A percentile compares a stretch with the other conserved stretches of the same genome.
Evolutionary conservation across 257 asterid genomes (phyloP).

Genomic region (Linderniella brevidens): DNA sequence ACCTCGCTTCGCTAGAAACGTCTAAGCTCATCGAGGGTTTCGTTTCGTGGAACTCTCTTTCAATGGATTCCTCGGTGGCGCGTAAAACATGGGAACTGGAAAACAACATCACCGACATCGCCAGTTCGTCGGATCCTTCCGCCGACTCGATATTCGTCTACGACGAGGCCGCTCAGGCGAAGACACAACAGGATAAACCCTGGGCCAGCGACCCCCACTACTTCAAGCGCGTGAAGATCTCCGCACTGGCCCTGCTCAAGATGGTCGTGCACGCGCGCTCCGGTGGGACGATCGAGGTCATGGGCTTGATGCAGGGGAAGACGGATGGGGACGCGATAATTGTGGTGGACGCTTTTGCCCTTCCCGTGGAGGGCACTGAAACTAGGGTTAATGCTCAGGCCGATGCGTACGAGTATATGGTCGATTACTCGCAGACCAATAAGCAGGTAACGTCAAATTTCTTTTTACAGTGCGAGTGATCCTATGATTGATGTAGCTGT

Average conservation of each 20-base stretch:
- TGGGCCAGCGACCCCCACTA: slow-evolving; percentile 88
- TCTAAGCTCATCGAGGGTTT: too few species aligned
- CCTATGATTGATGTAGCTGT: neutral
- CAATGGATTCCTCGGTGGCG: slow-evolving; percentile 49
- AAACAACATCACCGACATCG: slow-evolving; percentile 41
- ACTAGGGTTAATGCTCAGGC: slow-evolving; percentile 99
- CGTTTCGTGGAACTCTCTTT: too few species aligned
- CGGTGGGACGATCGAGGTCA: slow-evolving; percentile 92
- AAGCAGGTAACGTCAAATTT: slow-evolving; percentile 37
- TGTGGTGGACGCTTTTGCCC: slow-evolving; percentile 98
- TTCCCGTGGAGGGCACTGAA: slow-evolving; percentile 97
- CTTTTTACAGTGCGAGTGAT: neutral
- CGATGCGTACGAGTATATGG: slow-evolving; percentile 97
- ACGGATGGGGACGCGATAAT: slow-evolving; percentile 88
- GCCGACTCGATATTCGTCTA: slow-evolving; percentile 71
- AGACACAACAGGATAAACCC: slow-evolving; percentile 77
- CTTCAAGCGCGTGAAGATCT: slow-evolving; percentile 92
- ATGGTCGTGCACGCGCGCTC: slow-evolving; percentile 99
- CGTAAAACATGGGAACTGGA: slow-evolving; percentile 79
- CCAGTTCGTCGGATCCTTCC: slow-evolving; percentile 22
- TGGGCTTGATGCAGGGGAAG: slow-evolving; percentile 99
- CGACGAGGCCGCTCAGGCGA: slow-evolving; percentile 67
- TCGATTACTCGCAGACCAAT: slow-evolving; percentile 76
- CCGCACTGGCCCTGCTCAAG: slow-evolving; percentile 91
- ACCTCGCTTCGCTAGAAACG: too few species aligned